A percentile compares a stretch with the other conserved stretches of the same genome.
These are phyloP conservation scores for Aspergillus viridinutans DNA, from an alignment of 2,329 filamentous ascomycete genomes.

Conservation along the genomic window DNA sequence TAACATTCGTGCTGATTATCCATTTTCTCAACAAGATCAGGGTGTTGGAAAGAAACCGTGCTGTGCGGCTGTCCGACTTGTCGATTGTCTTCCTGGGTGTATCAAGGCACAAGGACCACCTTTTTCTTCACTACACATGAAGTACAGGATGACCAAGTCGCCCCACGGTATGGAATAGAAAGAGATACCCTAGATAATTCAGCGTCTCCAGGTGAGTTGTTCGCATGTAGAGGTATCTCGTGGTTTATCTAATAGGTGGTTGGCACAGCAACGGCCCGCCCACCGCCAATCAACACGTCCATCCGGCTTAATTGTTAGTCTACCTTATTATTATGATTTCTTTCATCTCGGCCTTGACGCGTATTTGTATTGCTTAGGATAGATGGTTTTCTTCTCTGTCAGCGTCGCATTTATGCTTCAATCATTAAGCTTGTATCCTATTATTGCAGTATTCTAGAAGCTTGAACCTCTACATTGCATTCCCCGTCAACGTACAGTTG, in stretches of 20 bases:
- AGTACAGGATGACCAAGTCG: background rate
- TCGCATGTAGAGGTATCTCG: background rate
- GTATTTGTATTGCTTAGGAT: background rate
- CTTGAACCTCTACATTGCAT: slow-evolving; percentile 1
- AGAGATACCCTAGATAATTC: background rate
- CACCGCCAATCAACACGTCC: background rate
- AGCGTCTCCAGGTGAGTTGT: background rate
- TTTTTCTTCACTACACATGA: background rate
- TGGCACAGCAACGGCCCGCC: slow-evolving; percentile 20
- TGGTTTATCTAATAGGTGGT: slow-evolving; percentile 3
- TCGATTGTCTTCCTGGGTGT: background rate
- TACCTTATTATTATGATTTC: background rate
- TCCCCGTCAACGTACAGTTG: background rate
- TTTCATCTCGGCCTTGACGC: background rate
- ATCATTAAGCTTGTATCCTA: background rate
- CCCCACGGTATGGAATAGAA: background rate
- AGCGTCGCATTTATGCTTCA: background rate
- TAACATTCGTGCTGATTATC: background rate
- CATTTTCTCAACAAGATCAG: background rate
- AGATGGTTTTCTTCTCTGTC: background rate
- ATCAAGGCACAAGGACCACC: no score
- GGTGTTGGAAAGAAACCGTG: background rate
- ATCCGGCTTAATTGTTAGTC: background rate
- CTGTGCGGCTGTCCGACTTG: background rate
- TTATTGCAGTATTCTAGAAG: background rate